phyloP scores from a whole-genome alignment of 2,329 filamentous ascomycete species.

The Leptographium lundbergii region DNA sequence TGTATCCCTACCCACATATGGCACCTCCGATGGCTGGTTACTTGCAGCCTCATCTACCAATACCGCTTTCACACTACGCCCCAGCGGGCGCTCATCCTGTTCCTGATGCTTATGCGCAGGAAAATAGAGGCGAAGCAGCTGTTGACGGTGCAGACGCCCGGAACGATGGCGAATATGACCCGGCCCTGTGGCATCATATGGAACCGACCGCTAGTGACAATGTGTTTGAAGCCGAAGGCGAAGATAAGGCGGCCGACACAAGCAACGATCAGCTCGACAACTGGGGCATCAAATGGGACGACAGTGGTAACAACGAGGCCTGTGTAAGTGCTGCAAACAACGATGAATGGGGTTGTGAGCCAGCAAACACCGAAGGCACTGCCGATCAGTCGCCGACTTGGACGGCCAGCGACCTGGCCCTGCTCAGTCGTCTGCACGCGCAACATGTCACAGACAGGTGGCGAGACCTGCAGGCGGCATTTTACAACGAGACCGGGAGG shows the following conservation, averaged over 20 bases:
- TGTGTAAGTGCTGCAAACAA: not conserved
- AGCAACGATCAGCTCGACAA: not conserved
- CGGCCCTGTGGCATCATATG: not conserved
- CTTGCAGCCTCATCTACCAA: not conserved
- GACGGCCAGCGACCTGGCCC: conserved; percentile 18
- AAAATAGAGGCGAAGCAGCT: not conserved
- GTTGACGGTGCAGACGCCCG: not conserved
- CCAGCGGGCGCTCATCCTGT: not conserved
- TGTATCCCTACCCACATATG: not conserved
- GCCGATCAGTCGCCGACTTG: not conserved
- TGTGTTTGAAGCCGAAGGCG: not conserved
- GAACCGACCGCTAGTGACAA: not conserved
- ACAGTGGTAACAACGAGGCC: not conserved
- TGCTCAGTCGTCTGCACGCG: conserved; percentile 18
- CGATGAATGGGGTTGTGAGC: not conserved
- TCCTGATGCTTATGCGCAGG: not conserved
- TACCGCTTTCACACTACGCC: not conserved
- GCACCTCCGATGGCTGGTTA: not conserved
- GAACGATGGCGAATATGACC: not conserved
- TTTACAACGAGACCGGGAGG: conserved; percentile 29
- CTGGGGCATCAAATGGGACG: not conserved
- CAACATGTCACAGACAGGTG: conserved; percentile 20
- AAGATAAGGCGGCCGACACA: not conserved
- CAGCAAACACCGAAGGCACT: not conserved
- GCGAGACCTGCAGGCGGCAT: conserved; percentile 30